These are phyloP conservation scores for Paspalum vaginatum DNA, from an alignment of 176 grass and related monocot genomes.

Conservation along the genomic window DNA sequence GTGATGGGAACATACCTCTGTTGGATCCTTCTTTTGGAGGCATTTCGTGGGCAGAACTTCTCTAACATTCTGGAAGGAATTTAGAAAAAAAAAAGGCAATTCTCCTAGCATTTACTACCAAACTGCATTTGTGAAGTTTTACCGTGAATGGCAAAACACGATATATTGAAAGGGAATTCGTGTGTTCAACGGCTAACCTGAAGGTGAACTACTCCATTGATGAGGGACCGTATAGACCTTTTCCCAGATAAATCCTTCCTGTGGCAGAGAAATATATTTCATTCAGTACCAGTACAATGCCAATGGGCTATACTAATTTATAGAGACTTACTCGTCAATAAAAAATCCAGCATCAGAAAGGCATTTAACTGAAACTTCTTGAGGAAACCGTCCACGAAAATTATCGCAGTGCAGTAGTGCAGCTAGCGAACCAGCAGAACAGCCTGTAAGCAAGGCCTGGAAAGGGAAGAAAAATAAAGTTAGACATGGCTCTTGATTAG, in stretches of 20 bases:
- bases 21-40: constrained; percentile 43
- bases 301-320: not conserved
- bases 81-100: not conserved
- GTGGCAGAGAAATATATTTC: constrained; percentile 11
- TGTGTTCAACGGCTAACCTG: constrained; percentile 46
- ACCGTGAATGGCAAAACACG: not conserved
- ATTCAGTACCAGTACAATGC: not conserved
- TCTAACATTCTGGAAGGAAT: constrained; percentile 51
- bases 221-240: constrained; percentile 53
- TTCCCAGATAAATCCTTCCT: constrained; percentile 73
- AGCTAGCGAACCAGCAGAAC: constrained; percentile 84
- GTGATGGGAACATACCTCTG: constrained; percentile 21
- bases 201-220: constrained; percentile 59
- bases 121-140: not conserved
- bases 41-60: constrained; percentile 56
- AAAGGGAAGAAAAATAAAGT: constrained; percentile 13
- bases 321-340: constrained; percentile 59
- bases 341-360: constrained; percentile 88
- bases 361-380: constrained; percentile 60
- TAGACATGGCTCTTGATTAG: not conserved
- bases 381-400: constrained; percentile 51
- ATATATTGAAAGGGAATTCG: not conserved
- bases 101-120: not conserved
- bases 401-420: constrained; percentile 75
- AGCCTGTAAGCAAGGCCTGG: constrained; percentile 78